Conservation (phyloP, 768 basidiomycete species). For the Kwoniella sp. region DNA sequence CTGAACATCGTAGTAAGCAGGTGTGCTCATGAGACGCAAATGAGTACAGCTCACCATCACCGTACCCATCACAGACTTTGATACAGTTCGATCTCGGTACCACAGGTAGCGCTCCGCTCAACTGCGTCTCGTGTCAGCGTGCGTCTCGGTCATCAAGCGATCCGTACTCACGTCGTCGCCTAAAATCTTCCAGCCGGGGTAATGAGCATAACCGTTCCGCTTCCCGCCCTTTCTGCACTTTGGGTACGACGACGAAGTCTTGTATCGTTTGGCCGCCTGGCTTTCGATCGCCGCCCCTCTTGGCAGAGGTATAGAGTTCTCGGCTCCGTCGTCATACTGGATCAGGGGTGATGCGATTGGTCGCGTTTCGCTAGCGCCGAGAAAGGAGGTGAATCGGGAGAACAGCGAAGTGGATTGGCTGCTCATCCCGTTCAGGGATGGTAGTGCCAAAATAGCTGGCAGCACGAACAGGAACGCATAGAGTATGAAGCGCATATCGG, state of each 20-base stretch:
- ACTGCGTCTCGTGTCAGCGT: conserved; percentile 11
- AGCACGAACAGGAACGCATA: conserved; percentile 4
- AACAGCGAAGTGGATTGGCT: conserved; percentile 3
- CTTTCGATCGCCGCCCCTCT: not conserved
- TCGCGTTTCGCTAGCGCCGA: not conserved
- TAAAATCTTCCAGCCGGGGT: conserved; percentile 39
- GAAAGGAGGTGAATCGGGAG: conserved; percentile 5
- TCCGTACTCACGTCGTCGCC: conserved; percentile 39
- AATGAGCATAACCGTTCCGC: conserved; percentile 38
- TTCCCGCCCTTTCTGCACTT: conserved; percentile 17
- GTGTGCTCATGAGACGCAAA: not conserved
- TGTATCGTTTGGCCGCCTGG: not conserved
- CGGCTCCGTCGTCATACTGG: conserved; percentile 2
- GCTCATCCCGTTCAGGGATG: not conserved
- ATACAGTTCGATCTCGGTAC: conserved; percentile 30
- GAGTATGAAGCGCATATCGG: conserved; percentile 16
- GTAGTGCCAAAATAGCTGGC: conserved; percentile 7
- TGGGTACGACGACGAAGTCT: conserved; percentile 19
- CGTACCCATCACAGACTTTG: conserved; percentile 32
- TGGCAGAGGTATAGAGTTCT: not conserved
- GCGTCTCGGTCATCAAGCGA: not conserved
- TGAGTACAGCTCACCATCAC: conserved; percentile 10
- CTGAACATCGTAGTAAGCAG: not conserved
- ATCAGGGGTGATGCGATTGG: not conserved
- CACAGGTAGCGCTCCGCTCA: conserved; percentile 27